These are phyloP conservation scores for Asclepias syriaca DNA, from an alignment of 257 asterid species.

Conservation along the genomic window DNA sequence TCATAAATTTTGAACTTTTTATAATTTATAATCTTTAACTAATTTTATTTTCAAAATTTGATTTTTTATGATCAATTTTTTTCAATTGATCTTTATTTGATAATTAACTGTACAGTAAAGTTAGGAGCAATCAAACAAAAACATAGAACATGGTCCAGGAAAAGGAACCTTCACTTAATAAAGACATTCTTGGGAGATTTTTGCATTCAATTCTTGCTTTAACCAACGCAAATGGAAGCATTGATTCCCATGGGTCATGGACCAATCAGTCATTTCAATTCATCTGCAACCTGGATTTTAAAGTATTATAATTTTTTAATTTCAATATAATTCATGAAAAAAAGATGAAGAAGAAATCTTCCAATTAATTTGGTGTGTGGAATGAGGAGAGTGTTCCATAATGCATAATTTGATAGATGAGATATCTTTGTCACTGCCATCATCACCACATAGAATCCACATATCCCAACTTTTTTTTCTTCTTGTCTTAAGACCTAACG, in stretches of 20 bases:
- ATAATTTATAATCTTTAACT: too few species aligned
- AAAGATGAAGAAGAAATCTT: too few species aligned
- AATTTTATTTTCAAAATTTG: too few species aligned
- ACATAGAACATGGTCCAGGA: background rate
- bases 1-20: too few species aligned
- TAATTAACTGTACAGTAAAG: background rate
- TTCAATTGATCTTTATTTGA: too few species aligned
- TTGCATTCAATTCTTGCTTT: background rate
- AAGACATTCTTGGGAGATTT: background rate
- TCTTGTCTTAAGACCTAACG: background rate
- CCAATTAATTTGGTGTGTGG: too few species aligned
- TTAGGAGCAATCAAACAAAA: background rate
- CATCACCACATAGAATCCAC: background rate
- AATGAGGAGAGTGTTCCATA: background rate
- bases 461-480: background rate
- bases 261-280: background rate
- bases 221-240: background rate
- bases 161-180: background rate
- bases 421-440: background rate
- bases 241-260: background rate
- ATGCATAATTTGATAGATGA: background rate
- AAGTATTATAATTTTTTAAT: too few species aligned
- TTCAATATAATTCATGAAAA: too few species aligned
- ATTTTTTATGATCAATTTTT: too few species aligned
- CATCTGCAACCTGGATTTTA: too few species aligned